phyloP scores from a whole-genome alignment of 1,284 basidiomycete species.

The Moesziomyces globuligerus region DNA sequence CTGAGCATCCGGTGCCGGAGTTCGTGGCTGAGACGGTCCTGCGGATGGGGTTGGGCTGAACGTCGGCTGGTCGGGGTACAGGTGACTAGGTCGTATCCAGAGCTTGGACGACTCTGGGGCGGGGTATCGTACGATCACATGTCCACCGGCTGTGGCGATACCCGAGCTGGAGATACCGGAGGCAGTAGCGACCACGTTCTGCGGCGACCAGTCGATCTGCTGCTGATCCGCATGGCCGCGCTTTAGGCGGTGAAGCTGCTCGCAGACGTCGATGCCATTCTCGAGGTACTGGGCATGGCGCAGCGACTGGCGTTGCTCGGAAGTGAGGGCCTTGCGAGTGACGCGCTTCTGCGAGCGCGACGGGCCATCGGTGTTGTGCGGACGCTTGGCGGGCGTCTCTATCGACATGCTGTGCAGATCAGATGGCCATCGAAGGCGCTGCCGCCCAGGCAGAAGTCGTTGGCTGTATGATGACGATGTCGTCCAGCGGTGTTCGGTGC shows the following conservation, averaged over 20 bases:
- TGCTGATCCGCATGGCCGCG: constrained; percentile 5
- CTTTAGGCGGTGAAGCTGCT: constrained; percentile 13
- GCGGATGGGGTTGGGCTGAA: constrained; percentile 5
- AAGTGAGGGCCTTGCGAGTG: constrained; percentile 2
- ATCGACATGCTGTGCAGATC: constrained; percentile 27
- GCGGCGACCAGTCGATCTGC: constrained; percentile 41
- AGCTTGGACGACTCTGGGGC: constrained; percentile 7
- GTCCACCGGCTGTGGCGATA: constrained; percentile 9
- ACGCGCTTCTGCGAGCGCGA: constrained; percentile 1
- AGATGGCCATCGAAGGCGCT: no score
- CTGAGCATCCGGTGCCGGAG: background rate
- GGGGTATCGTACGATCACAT: constrained; percentile 31
- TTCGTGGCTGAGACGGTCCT: constrained; percentile 10
- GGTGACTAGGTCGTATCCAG: constrained; percentile 8
- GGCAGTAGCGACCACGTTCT: constrained; percentile 34
- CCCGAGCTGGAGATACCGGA: constrained; percentile 23
- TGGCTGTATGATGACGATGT: no score
- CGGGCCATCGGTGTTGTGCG: constrained; percentile 8
- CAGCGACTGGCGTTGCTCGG: constrained; percentile 16
- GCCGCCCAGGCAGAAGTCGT: no score
- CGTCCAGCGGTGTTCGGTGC: no score
- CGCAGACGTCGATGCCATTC: constrained; percentile 15
- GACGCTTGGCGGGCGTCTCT: constrained; percentile 27
- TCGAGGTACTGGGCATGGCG: constrained; percentile 30
- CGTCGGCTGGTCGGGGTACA: constrained; percentile 17